These are phyloP conservation scores for Chrysosporium keratinophilum DNA, from an alignment of 2,329 filamentous ascomycete species.

Conservation along the genomic window DNA sequence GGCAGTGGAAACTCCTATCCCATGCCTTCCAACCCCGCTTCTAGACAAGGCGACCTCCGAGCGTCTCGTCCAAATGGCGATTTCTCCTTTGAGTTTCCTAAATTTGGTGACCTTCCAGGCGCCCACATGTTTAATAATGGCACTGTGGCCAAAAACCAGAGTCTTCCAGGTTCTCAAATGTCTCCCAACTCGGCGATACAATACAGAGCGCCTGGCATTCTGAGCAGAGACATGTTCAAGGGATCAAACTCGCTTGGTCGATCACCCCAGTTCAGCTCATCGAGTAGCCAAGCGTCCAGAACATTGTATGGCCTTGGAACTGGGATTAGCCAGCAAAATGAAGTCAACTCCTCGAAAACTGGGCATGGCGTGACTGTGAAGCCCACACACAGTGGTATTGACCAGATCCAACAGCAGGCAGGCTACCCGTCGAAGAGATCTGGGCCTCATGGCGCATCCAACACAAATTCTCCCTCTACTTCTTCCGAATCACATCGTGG, in stretches of 20 bases:
- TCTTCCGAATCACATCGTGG: slow-evolving; percentile 39
- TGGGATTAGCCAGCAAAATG: background rate
- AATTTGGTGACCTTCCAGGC: slow-evolving; percentile 65
- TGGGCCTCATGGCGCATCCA: slow-evolving; percentile 29
- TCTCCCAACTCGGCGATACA: slow-evolving; percentile 1
- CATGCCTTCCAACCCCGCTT: slow-evolving; percentile 35
- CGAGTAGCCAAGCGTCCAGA: background rate
- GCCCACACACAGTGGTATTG: slow-evolving; percentile 1
- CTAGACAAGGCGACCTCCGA: slow-evolving; percentile 39
- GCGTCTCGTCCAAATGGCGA: slow-evolving; percentile 51
- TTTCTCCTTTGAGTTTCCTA: slow-evolving; percentile 94
- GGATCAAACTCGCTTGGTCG: slow-evolving; percentile 17
- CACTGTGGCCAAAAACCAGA: slow-evolving; percentile 25
- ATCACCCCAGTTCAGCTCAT: slow-evolving; percentile 21
- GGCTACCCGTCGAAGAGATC: slow-evolving; percentile 18
- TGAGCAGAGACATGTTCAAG: slow-evolving; percentile 12
- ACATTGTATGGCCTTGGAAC: background rate
- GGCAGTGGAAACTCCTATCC: slow-evolving; percentile 39
- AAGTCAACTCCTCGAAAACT: background rate
- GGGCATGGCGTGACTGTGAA: background rate
- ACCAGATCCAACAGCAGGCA: slow-evolving; percentile 20
- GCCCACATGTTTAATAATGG: slow-evolving; percentile 44
- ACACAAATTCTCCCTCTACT: slow-evolving; percentile 39
- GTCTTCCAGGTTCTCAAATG: slow-evolving; percentile 1
- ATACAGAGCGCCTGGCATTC: slow-evolving; percentile 9